Evolutionary conservation across 371 early-diverging fungal genomes (phyloP), one percentile per base, ranked within the genome.

Genomic region (Dinochytrium kinnereticum): DNA sequence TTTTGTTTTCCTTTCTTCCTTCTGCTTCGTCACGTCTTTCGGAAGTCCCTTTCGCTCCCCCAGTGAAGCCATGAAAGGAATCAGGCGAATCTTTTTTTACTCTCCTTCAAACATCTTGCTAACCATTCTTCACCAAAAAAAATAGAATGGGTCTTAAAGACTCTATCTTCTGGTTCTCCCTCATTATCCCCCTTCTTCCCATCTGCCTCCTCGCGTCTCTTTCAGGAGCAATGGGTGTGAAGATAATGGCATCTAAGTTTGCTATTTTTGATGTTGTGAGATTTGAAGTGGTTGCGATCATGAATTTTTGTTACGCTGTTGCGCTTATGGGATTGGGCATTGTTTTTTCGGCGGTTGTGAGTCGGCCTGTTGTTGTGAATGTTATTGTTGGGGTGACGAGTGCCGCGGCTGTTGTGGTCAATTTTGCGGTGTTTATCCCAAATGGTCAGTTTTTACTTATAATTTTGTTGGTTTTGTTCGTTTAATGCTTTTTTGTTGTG

Each of bases 111-210:
- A 17, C 44, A 38, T 64, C 5, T 24, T 21, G 57, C n/a, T 34
- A n/a, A n/a, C 37, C 15, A 15, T 24, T 50, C 53, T 1, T 73
- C 19, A n/a, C n/a, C n/a, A n/a, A n/a, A n/a, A n/a, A n/a, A n/a
- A 36, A 31, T 7, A 76, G 77, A 40, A 75, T 78, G 79, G 79
- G 79, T 1, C 61, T 78, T 31, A 51, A 55, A 61, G 75, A 78
- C 38, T 66, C 67, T 7, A 71, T 75, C 0, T 69, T 71, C 39
- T 78, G 79, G 79, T 31, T 74, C 7, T 70, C 78, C 1, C 21
- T 75, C 1, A 10, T 74, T 2, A 31, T 69, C 51, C 76, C 76
- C 10, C 39, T 73, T 30, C 31, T 53, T 10, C 1, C 66, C 34
- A 39, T 75, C 24, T 21, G 53, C 34, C 24, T 75, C 38, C 34